phyloP scores from a whole-genome alignment of 371 early-diverging fungal species.

The Apophysomyces ossiformis region DNA sequence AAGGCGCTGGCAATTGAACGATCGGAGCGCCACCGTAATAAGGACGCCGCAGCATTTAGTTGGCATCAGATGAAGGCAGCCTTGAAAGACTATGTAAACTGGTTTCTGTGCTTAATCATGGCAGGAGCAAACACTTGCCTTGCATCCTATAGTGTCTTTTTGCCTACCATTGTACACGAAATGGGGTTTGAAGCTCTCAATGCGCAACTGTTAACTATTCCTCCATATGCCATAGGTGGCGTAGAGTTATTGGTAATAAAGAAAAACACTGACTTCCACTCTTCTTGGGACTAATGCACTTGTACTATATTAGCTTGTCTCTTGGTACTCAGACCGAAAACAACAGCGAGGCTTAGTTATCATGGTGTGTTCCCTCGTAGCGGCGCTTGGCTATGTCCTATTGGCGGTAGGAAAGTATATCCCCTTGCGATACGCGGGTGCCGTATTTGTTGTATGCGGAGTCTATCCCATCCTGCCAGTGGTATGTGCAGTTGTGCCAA shows the following conservation, averaged over 20 bases:
- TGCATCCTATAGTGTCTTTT: conserved; percentile 17
- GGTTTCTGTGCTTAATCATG: conserved; percentile 9
- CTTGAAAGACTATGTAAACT: conserved; percentile 18
- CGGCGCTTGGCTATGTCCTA: conserved; percentile 19
- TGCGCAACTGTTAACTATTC: conserved; percentile 27
- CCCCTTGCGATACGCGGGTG: conserved; percentile 40
- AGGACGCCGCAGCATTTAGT: conserved; percentile 10
- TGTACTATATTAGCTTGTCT: background rate
- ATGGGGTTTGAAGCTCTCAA: conserved; percentile 21
- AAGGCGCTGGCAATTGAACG: conserved; percentile 20
- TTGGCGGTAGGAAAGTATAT: conserved; percentile 17
- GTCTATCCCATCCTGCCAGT: conserved; percentile 36
- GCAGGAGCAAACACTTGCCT: conserved; percentile 12
- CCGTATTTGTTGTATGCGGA: conserved; percentile 42
- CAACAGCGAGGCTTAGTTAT: conserved; percentile 14
- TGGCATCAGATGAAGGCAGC: conserved; percentile 16
- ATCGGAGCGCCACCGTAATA: background rate
- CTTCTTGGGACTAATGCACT: too few relatives aligned
- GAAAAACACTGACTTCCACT: background rate
- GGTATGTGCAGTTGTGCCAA: conserved; percentile 7
- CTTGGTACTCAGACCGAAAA: conserved; percentile 19
- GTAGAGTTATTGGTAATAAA: conserved; percentile 5
- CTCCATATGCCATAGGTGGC: conserved; percentile 26
- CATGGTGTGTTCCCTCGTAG: background rate
- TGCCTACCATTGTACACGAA: conserved; percentile 25